Percentiles rank a stretch among this genome's conserved stretches.
Evolutionary conservation across 345 rosid genomes (phyloP).

Genomic region (Gossypium rotundifolium): DNA sequence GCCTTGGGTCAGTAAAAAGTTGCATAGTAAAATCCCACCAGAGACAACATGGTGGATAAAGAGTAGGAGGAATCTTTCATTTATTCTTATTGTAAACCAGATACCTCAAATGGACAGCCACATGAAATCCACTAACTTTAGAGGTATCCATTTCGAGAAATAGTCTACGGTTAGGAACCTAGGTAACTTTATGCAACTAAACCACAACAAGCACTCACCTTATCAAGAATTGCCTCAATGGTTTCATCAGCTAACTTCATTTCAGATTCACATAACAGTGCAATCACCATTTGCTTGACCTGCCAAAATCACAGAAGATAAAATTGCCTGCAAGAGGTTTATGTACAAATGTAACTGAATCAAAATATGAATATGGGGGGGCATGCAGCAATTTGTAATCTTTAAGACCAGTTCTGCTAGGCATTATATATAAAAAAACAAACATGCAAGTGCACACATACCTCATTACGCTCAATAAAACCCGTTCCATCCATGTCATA

Average conservation of each 20-base stretch:
- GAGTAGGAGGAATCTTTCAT: not conserved
- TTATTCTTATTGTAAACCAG: not conserved
- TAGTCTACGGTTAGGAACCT: not conserved
- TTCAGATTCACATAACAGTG: constrained; percentile 92
- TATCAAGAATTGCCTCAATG: constrained; percentile 87
- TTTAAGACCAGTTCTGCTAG: not conserved
- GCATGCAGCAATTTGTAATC: not conserved
- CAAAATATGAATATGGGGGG: not conserved
- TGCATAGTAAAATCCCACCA: not conserved
- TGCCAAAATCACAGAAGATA: constrained; percentile 40
- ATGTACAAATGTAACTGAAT: constrained; percentile 8
- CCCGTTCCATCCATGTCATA: constrained; percentile 90
- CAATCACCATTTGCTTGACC: constrained; percentile 98
- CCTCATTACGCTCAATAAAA: constrained; percentile 96
- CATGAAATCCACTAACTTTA: not conserved
- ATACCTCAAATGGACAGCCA: not conserved
- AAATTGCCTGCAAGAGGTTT: constrained; percentile 22
- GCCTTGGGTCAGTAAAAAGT: not conserved
- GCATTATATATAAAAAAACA: not conserved
- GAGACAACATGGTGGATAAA: not conserved
- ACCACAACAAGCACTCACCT: constrained; percentile 39
- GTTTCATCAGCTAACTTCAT: constrained; percentile 98
- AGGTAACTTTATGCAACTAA: not conserved
- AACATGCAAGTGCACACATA: constrained; percentile 20
- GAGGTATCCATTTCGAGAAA: not conserved